Percentiles rank a stretch among this genome's conserved stretches.
Evolutionary conservation across 2,329 filamentous ascomycete species (phyloP).

Genomic region (Teratosphaeria pseudoeucalypti): DNA sequence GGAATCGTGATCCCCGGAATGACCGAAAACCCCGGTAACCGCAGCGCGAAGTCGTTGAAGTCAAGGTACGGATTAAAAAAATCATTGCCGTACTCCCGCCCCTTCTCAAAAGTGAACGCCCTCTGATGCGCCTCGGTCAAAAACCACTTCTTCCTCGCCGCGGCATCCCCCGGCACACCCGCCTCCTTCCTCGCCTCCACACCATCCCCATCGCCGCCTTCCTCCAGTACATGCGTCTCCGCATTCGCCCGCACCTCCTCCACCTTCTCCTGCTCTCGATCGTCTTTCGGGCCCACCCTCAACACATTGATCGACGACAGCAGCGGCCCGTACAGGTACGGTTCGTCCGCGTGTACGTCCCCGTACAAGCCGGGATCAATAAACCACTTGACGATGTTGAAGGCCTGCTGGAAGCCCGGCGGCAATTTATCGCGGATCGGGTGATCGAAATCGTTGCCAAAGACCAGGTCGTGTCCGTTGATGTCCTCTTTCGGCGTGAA

Average conservation of each 20-base stretch:
- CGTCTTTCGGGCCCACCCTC: constrained; percentile 47
- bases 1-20: constrained; percentile 57
- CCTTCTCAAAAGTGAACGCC: constrained; percentile 51
- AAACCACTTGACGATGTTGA: constrained; percentile 79
- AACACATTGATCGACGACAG: constrained; percentile 71
- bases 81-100: constrained; percentile 52
- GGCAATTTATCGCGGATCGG: constrained; percentile 80
- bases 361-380: constrained; percentile 87
- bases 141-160: constrained; percentile 50
- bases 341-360: constrained; percentile 76
- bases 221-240: constrained; percentile 46
- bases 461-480: constrained; percentile 64
- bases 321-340: constrained; percentile 76
- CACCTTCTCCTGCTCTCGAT: constrained; percentile 22
- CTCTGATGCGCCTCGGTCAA: constrained; percentile 45
- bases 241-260: constrained; percentile 41
- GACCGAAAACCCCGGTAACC: constrained; percentile 48
- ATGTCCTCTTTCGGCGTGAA: constrained; percentile 64
- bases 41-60: constrained; percentile 66
- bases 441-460: constrained; percentile 91
- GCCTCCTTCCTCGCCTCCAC: constrained; percentile 29
- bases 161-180: constrained; percentile 30
- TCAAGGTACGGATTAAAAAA: constrained; percentile 93
- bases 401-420: constrained; percentile 72
- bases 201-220: constrained; percentile 39